A percentile compares a stretch with the other conserved stretches of the same genome.
These are phyloP conservation scores for Persicaria tinctoria DNA, from an alignment of 148 eudicot genomes.

Conservation along the genomic window DNA sequence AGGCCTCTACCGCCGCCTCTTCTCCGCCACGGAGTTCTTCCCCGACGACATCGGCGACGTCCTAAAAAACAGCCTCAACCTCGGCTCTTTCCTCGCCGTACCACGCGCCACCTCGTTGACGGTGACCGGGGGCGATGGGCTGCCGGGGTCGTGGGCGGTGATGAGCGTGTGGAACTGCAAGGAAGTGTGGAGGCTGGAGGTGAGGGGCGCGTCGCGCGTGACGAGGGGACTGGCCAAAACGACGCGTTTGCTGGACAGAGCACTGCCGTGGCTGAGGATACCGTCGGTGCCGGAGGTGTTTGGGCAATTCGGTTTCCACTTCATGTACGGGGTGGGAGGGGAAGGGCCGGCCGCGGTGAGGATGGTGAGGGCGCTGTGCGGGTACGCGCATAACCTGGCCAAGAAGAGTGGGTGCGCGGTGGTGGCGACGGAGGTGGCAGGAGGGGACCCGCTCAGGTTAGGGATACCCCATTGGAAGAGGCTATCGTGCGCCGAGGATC, in stretches of 20 bases:
- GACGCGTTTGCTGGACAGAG: slow-evolving; percentile 63
- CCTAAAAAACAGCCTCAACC: slow-evolving; percentile 40
- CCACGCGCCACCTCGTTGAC: slow-evolving; percentile 22
- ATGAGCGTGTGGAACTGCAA: slow-evolving; percentile 78
- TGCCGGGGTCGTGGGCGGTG: slow-evolving; percentile 81
- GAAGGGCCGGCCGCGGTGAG: slow-evolving; percentile 53
- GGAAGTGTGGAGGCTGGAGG: slow-evolving; percentile 67
- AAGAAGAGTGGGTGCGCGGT: slow-evolving; percentile 59
- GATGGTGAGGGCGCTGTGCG: slow-evolving; percentile 47
- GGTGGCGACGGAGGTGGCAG: slow-evolving; percentile 77
- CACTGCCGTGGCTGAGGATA: slow-evolving; percentile 61
- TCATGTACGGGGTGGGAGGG: slow-evolving; percentile 88
- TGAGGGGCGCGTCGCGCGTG: slow-evolving; percentile 72
- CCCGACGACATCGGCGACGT: slow-evolving; percentile 76
- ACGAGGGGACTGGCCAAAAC: slow-evolving; percentile 41
- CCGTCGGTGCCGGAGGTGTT: slow-evolving; percentile 85
- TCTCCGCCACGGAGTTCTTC: slow-evolving; percentile 82
- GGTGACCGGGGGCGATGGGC: neutral
- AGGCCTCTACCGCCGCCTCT: slow-evolving; percentile 56
- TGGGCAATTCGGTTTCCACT: slow-evolving; percentile 80
- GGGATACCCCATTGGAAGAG: slow-evolving; percentile 89
- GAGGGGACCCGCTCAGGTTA: slow-evolving; percentile 53
- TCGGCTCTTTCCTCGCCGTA: slow-evolving; percentile 73
- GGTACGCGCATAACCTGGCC: slow-evolving; percentile 79
- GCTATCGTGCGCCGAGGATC: slow-evolving; percentile 68